Conservation (phyloP, 768 basidiomycete species). For the Boletus rubroflammeus region DNA sequence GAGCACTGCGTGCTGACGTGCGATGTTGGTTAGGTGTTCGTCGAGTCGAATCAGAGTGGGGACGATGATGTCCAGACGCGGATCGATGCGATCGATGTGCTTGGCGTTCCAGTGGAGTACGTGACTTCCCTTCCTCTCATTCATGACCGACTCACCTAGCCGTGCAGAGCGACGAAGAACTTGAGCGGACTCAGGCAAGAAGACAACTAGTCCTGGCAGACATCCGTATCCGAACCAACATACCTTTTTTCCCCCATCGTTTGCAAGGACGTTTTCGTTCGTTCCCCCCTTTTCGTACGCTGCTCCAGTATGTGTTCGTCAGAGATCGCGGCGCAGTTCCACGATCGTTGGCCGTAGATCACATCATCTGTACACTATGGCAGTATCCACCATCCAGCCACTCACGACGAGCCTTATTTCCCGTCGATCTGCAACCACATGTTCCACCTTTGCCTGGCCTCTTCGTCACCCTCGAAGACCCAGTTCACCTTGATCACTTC, state of each 20-base stretch:
- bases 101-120: conserved; percentile 58
- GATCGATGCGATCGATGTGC: conserved; percentile 63
- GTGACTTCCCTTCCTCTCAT: conserved; percentile 21
- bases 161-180: conserved; percentile 35
- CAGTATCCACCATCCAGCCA: background rate
- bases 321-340: background rate
- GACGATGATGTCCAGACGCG: conserved; percentile 52
- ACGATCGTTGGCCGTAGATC: conserved; percentile 7
- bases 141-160: background rate
- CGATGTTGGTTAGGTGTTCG: conserved; percentile 50
- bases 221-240: background rate
- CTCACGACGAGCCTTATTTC: conserved; percentile 37
- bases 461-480: conserved; percentile 72
- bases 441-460: conserved; percentile 68
- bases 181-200: conserved; percentile 37
- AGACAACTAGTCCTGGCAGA: conserved; percentile 18
- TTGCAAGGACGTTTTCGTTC: background rate
- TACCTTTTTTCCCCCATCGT: background rate
- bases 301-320: background rate
- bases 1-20: background rate
- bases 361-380: background rate
- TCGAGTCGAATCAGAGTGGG: conserved; percentile 60
- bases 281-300: background rate
- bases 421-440: conserved; percentile 85
- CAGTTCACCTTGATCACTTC: conserved; percentile 79